phyloP scores from a whole-genome alignment of 169 alveolate genomes.

The Besnoitia besnoiti region DNA sequence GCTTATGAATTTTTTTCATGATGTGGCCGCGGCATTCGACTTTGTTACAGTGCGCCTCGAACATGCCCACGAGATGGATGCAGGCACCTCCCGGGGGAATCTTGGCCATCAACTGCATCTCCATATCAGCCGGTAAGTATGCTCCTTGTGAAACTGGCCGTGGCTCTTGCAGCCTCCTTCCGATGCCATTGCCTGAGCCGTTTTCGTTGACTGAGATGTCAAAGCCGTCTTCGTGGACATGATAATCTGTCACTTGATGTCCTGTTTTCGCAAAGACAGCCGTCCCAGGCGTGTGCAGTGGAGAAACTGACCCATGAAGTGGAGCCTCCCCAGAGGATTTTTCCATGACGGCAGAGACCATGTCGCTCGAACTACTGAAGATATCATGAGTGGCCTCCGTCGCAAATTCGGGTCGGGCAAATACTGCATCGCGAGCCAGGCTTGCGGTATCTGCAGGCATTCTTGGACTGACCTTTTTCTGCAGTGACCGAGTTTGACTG shows the following conservation, averaged over 20 bases:
- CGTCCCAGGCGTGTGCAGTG: not conserved
- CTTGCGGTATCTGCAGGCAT: not conserved
- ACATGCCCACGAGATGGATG: constrained; percentile 1
- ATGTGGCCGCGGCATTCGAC: not conserved
- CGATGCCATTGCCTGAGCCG: not conserved
- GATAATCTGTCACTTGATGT: not conserved
- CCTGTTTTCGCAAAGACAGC: not conserved
- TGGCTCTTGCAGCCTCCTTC: not conserved
- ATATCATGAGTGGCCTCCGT: too few species aligned
- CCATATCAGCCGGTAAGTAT: not conserved
- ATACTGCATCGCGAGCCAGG: too few species aligned
- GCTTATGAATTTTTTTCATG: constrained; percentile 7
- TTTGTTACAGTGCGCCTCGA: constrained; percentile 31
- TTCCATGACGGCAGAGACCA: not conserved
- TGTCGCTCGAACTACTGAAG: not conserved
- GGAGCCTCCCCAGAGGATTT: not conserved
- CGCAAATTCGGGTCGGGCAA: too few species aligned
- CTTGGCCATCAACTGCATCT: constrained; percentile 8
- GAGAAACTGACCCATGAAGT: not conserved
- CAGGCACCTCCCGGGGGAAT: constrained; percentile 41
- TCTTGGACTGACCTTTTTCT: not conserved
- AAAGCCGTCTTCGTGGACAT: not conserved
- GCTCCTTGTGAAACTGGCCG: not conserved
- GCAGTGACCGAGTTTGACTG: not conserved
- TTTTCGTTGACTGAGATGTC: not conserved